phyloP scores from a whole-genome alignment of 495 filamentous ascomycete species.

The Penicillium subrubescens region DNA sequence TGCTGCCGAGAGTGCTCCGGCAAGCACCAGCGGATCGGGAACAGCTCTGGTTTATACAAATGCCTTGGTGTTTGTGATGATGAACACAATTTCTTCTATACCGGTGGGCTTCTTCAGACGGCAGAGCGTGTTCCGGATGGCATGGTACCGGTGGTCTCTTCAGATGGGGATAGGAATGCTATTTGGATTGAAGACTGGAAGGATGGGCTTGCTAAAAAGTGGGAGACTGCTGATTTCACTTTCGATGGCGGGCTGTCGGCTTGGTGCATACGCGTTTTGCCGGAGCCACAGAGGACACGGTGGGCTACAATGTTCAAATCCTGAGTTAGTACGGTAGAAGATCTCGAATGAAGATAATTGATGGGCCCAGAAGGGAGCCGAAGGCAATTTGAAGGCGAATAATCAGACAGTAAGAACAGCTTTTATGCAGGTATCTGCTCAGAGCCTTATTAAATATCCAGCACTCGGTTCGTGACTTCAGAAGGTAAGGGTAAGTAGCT shows the following conservation, averaged over 20 bases:
- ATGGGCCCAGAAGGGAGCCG: too few relatives aligned
- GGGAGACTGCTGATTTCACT: not conserved
- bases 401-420: too few relatives aligned
- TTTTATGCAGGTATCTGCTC: too few relatives aligned
- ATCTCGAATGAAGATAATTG: not conserved
- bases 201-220: not conserved
- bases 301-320: not conserved
- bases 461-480: too few relatives aligned
- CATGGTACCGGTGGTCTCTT: not conserved
- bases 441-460: too few relatives aligned
- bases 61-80: not conserved
- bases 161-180: not conserved
- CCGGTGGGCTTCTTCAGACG: not conserved
- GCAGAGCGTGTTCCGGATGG: not conserved
- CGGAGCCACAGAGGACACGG: not conserved
- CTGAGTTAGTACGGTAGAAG: not conserved
- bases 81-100: not conserved
- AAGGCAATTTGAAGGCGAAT: too few relatives aligned
- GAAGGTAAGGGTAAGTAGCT: too few relatives aligned
- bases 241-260: not conserved
- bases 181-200: not conserved
- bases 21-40: not conserved
- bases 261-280: not conserved
- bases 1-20: not conserved
- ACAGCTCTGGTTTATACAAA: not conserved